phyloP scores from a whole-genome alignment of 73 alveolate genomes.

The Urostyla sp. region DNA sequence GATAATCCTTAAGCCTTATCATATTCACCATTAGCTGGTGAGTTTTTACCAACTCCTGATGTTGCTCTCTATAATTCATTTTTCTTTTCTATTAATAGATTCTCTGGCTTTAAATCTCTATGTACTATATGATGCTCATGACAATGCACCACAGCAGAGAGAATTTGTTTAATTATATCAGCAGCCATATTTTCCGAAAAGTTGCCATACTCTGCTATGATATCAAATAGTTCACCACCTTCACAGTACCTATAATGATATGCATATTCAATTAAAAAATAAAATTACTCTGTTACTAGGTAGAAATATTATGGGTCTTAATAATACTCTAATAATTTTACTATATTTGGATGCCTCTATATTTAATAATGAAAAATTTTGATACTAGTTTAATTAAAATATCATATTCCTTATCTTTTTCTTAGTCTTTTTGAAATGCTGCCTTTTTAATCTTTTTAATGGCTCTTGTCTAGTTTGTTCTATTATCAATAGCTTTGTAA shows the following conservation, averaged over 20 bases:
- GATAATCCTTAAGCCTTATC: no score
- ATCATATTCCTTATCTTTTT: constrained; percentile 82
- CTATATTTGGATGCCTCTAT: constrained; percentile 85
- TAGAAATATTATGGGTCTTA: constrained; percentile 63
- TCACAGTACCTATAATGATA: constrained; percentile 64
- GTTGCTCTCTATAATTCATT: neutral
- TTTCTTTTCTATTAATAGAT: constrained; percentile 64
- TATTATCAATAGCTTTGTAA: constrained; percentile 44
- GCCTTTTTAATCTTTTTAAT: constrained; percentile 64
- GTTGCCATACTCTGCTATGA: constrained; percentile 44
- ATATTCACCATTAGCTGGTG: constrained; percentile 71
- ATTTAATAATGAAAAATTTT: neutral
- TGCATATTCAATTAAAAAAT: constrained; percentile 68
- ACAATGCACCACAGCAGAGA: constrained; percentile 70
- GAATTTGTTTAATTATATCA: constrained; percentile 47
- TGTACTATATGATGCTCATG: constrained; percentile 69
- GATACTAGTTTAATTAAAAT: constrained; percentile 70
- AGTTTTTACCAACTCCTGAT: constrained; percentile 28
- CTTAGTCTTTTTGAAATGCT: constrained; percentile 48
- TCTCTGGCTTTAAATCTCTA: constrained; percentile 79
- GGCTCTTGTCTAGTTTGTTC: constrained; percentile 52
- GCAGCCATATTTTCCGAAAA: constrained; percentile 70
- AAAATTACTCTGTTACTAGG: constrained; percentile 69
- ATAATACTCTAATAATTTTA: constrained; percentile 82
- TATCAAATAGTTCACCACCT: constrained; percentile 82